Evolutionary conservation across 2,329 filamentous ascomycete genomes (phyloP).

Genomic region (Aulographum hederae): DNA sequence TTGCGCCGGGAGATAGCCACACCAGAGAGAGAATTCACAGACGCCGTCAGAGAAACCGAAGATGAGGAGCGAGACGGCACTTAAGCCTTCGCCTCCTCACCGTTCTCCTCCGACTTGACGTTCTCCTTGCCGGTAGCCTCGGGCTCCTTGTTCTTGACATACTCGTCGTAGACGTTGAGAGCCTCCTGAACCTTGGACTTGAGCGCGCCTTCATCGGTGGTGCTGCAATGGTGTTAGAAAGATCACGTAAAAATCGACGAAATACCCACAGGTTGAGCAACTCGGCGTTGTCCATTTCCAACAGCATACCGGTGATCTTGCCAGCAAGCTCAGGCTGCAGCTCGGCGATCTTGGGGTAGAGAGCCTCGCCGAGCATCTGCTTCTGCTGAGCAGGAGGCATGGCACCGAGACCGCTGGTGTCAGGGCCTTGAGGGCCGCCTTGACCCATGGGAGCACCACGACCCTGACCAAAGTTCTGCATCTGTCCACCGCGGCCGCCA

Average conservation of each 20-base stretch:
- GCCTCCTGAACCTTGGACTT: slow-evolving; percentile 95
- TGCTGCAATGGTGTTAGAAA: slow-evolving; percentile 33
- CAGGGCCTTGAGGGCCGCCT: slow-evolving; percentile 10
- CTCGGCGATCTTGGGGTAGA: slow-evolving; percentile 95
- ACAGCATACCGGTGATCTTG: slow-evolving; percentile 98
- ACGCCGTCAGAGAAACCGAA: too few relatives aligned
- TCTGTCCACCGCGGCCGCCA: slow-evolving; percentile 22
- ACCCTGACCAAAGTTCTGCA: slow-evolving; percentile 22
- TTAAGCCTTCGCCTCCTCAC: not conserved
- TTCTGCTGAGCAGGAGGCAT: slow-evolving; percentile 68
- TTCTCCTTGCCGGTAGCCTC: slow-evolving; percentile 15
- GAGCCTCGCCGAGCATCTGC: slow-evolving; percentile 92
- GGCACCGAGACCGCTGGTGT: slow-evolving; percentile 21
- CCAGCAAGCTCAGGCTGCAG: slow-evolving; percentile 91
- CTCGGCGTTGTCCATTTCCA: slow-evolving; percentile 97
- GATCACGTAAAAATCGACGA: slow-evolving; percentile 2
- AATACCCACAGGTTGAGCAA: slow-evolving; percentile 80
- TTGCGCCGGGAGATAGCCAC: too few relatives aligned
- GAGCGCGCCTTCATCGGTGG: slow-evolving; percentile 76
- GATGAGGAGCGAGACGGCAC: too few relatives aligned
- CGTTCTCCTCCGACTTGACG: not conserved
- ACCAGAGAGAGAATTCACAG: too few relatives aligned
- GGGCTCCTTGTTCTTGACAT: slow-evolving; percentile 66
- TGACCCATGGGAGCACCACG: slow-evolving; percentile 11
- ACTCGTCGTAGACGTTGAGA: slow-evolving; percentile 93